Evolutionary conservation across 306 rosid species (phyloP).

Genomic region (Acacia melanoxylon): DNA sequence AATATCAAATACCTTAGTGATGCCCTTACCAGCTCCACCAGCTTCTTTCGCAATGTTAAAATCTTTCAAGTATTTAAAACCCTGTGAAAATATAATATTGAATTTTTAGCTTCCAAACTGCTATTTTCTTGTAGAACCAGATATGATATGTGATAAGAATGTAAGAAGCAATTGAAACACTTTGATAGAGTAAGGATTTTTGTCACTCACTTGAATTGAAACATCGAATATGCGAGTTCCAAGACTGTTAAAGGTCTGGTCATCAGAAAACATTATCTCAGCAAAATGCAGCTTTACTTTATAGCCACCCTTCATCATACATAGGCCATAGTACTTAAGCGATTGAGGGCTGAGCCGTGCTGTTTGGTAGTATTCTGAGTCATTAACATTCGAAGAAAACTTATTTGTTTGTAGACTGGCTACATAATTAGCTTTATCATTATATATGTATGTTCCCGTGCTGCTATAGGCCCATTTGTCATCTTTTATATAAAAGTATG

Average conservation of each 20-base stretch:
- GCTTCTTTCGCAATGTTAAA: conserved; percentile 63
- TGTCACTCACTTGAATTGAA: conserved; percentile 74
- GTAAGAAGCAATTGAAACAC: neutral
- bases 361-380: neutral
- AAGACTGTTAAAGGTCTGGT: conserved; percentile 42
- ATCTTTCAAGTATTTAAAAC: conserved; percentile 46
- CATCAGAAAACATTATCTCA: conserved; percentile 56
- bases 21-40: conserved; percentile 61
- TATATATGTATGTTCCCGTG: conserved; percentile 47
- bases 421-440: neutral
- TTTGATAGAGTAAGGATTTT: neutral
- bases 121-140: neutral
- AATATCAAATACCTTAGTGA: conserved; percentile 39
- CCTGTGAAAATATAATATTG: conserved; percentile 37
- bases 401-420: neutral
- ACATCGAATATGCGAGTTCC: conserved; percentile 73
- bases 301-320: conserved; percentile 63
- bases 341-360: conserved; percentile 30
- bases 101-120: conserved; percentile 10
- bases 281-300: conserved; percentile 77
- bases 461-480: conserved; percentile 72
- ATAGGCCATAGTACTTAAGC: conserved; percentile 74
- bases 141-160: neutral
- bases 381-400: neutral
- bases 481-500: conserved; percentile 30